phyloP scores from a whole-genome alignment of 805 yeast species.

The Tanozyma kutaoensis region DNA sequence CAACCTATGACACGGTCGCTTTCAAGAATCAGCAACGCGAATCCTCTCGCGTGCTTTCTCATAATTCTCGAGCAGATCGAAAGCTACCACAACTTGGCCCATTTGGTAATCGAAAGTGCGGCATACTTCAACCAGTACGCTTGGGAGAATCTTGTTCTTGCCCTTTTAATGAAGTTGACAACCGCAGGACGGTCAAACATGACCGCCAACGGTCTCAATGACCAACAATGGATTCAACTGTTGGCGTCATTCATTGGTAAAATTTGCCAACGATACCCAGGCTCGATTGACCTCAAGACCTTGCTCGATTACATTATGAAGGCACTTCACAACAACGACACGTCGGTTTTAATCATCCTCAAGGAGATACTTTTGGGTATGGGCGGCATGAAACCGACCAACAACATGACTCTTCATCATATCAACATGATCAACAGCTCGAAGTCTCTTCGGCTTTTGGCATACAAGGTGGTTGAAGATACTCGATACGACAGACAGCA shows the following conservation, averaged over 20 bases:
- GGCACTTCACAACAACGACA: slow-evolving; percentile 46
- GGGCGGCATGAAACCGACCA: slow-evolving; percentile 66
- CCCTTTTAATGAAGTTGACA: slow-evolving; percentile 57
- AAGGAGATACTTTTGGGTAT: slow-evolving; percentile 55
- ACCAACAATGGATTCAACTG: slow-evolving; percentile 77
- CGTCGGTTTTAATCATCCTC: slow-evolving; percentile 48
- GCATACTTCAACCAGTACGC: slow-evolving; percentile 61
- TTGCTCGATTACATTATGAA: slow-evolving; percentile 47
- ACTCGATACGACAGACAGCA: slow-evolving; percentile 31
- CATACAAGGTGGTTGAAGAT: slow-evolving; percentile 47
- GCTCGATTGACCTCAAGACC: slow-evolving; percentile 46
- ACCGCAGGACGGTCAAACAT: slow-evolving; percentile 47
- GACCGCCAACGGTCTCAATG: slow-evolving; percentile 71
- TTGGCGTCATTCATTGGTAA: slow-evolving; percentile 69
- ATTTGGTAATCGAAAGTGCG: slow-evolving; percentile 65
- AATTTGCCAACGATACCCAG: slow-evolving; percentile 40
- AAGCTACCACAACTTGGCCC: slow-evolving; percentile 78
- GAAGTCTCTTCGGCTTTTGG: slow-evolving; percentile 37
- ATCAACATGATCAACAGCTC: slow-evolving; percentile 57
- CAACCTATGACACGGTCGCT: slow-evolving; percentile 58
- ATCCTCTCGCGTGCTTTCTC: slow-evolving; percentile 67
- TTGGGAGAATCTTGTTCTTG: slow-evolving; percentile 76
- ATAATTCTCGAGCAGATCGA: slow-evolving; percentile 74
- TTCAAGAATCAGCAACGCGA: slow-evolving; percentile 57
- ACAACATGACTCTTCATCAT: slow-evolving; percentile 56